Evolutionary conservation across 208 protist genomes (phyloP).

Genomic region (Strigomonas galati): DNA sequence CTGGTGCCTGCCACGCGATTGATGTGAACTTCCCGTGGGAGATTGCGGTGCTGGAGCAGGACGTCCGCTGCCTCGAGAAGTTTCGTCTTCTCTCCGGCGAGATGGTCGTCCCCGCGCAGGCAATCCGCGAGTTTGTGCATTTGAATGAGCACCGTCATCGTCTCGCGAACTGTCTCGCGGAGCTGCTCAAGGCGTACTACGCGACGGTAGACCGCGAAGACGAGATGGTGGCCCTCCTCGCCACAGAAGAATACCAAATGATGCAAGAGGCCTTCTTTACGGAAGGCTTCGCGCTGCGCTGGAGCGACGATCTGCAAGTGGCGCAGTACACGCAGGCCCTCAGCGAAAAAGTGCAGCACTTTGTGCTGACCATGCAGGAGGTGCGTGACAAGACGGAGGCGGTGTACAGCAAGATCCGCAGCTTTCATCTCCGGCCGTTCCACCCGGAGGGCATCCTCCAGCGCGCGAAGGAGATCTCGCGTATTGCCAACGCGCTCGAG

Average conservation of each 20-base stretch:
- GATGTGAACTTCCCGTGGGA: constrained; percentile 52
- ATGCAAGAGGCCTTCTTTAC: constrained; percentile 58
- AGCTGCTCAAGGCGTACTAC: constrained; percentile 73
- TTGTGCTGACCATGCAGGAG: constrained; percentile 51
- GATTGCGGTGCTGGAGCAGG: constrained; percentile 34
- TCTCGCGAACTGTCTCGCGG: constrained; percentile 62
- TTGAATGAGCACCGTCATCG: constrained; percentile 61
- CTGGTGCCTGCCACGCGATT: constrained; percentile 12
- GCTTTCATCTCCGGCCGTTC: constrained; percentile 36
- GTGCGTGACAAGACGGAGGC: constrained; percentile 56
- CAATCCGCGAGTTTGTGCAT: constrained; percentile 40
- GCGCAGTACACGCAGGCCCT: constrained; percentile 56
- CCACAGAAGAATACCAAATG: constrained; percentile 67
- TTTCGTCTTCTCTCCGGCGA: not conserved
- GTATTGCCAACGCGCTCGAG: constrained; percentile 46
- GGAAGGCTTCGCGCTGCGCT: constrained; percentile 45
- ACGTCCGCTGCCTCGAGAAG: constrained; percentile 70
- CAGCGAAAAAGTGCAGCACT: constrained; percentile 50
- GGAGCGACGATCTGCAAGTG: constrained; percentile 56
- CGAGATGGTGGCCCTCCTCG: constrained; percentile 67
- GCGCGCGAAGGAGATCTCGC: constrained; percentile 53
- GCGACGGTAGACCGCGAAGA: constrained; percentile 67
- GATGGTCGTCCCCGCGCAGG: constrained; percentile 12
- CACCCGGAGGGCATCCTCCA: constrained; percentile 58
- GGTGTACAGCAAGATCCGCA: constrained; percentile 48